phyloP scores from a whole-genome alignment of 1,284 basidiomycete genomes.

The Microbotryum saponariae region DNA sequence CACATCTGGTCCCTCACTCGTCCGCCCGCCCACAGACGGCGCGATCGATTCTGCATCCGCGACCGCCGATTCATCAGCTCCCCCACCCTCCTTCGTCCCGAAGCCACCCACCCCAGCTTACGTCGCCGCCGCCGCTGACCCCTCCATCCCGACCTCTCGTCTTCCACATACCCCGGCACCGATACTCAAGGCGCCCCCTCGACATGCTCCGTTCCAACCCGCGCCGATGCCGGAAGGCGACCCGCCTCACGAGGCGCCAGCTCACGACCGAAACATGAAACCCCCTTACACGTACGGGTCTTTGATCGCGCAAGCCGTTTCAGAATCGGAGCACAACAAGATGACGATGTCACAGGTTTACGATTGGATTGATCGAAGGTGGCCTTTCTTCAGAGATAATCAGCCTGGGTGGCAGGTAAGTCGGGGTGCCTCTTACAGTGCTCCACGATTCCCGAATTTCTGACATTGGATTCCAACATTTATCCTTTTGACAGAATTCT shows the following conservation, averaged over 20 bases:
- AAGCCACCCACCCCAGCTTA: too few relatives aligned
- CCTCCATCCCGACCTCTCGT: neutral
- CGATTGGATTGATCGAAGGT: slow-evolving; percentile 31
- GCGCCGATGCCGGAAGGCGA: slow-evolving; percentile 12
- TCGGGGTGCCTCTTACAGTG: neutral
- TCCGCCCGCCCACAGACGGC: neutral
- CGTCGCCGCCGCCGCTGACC: too few relatives aligned
- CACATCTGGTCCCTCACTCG: neutral
- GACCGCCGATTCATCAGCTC: too few relatives aligned
- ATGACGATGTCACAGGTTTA: slow-evolving; percentile 31
- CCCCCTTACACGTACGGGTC: slow-evolving; percentile 37
- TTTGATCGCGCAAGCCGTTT: slow-evolving; percentile 35
- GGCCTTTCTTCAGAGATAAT: slow-evolving; percentile 33
- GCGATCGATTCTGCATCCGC: too few relatives aligned
- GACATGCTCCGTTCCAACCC: slow-evolving; percentile 19
- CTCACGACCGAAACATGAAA: slow-evolving; percentile 17
- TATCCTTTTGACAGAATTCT: slow-evolving; percentile 23
- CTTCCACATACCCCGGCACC: neutral
- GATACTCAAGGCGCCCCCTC: neutral
- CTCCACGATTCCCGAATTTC: neutral
- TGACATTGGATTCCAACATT: neutral
- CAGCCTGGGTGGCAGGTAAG: slow-evolving; percentile 30
- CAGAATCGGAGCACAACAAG: slow-evolving; percentile 9
- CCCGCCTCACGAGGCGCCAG: slow-evolving; percentile 11
- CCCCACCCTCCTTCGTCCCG: too few relatives aligned